Evolutionary conservation across 169 alveolate genomes (phyloP), one percentile per base, ranked within the genome.

Genomic region (Plasmodium gonderi): DNA sequence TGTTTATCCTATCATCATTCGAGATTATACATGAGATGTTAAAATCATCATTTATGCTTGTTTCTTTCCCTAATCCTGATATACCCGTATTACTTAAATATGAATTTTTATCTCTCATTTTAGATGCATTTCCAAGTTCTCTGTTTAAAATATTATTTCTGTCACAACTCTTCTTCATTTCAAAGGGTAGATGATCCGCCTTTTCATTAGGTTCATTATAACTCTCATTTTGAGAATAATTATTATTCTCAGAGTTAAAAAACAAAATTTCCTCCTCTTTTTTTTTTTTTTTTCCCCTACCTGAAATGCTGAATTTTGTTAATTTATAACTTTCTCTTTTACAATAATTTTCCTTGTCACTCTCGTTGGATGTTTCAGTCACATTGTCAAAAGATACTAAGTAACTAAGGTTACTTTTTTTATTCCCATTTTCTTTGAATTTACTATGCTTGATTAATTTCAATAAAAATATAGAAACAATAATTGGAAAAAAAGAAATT

Each of bases 401-500:
- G 36, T 44, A 45, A n/a, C 42, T 82, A 40, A 33, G n/a, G 76
- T 8, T 44, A 47, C 36, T 1, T 1, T 33, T 17, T 42, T 82
- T 82, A 8, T 54, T 38, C 17, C 36, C 31, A 14, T 45, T 47
- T 23, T 17, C 8, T 14, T 47, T 23, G 51, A 82, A 47, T 12
- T 82, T 82, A 17, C 26, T 45, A 6, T 69, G 23, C 60, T 72
- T 82, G 33, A 82, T 82, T 82, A 82, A 47, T 17, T 54, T 40
- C 3, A 82, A 40, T 20, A 82, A 31, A 60, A n/a, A 82, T 68
- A 82, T 82, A 20, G 42, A 82, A 20, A 82, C 92, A 40, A 44
- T 1, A 26, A 82, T 31, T 23, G 92, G 92, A n/a, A 82, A 20
- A 54, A 82, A 49, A 7, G 81, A 69, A 33, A 82, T 82, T 26